phyloP scores from a whole-genome alignment of 2,329 filamentous ascomycete genomes.

The Daldinia eschscholtzii region DNA sequence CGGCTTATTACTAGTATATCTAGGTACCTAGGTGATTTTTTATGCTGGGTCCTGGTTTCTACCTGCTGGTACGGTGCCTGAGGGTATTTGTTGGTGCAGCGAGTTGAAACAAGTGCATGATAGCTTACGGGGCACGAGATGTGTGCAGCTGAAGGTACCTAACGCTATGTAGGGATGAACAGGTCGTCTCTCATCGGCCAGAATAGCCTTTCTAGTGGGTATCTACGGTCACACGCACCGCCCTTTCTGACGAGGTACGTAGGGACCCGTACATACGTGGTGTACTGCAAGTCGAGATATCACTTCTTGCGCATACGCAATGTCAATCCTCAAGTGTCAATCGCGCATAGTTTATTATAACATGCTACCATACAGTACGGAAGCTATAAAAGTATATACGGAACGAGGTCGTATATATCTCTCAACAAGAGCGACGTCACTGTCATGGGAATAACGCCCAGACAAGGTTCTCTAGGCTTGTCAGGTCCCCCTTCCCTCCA shows the following conservation, averaged over 20 bases:
- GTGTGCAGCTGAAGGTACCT: neutral
- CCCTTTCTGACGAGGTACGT: constrained; percentile 23
- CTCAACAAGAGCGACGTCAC: constrained; percentile 19
- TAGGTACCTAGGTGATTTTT: neutral
- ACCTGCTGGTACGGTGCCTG: constrained; percentile 8
- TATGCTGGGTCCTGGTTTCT: neutral
- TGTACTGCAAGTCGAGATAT: constrained; percentile 21
- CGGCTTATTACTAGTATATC: constrained; percentile 10
- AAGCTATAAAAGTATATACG: neutral
- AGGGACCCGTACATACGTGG: constrained; percentile 28
- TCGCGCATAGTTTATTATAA: constrained; percentile 11
- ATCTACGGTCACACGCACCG: constrained; percentile 35
- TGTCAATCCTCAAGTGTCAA: constrained; percentile 12
- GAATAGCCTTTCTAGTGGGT: constrained; percentile 11
- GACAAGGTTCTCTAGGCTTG: constrained; percentile 21
- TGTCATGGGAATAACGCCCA: constrained; percentile 25
- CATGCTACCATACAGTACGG: constrained; percentile 18
- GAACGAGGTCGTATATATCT: neutral
- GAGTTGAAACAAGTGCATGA: constrained; percentile 19
- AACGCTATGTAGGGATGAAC: constrained; percentile 25
- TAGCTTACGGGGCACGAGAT: constrained; percentile 14
- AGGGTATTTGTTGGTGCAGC: constrained; percentile 19
- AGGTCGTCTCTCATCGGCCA: constrained; percentile 28
- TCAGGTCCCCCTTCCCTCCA: constrained; percentile 23
- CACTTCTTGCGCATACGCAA: constrained; percentile 4